Evolutionary conservation across 2,329 filamentous ascomycete genomes (phyloP).

Genomic region (Anthostomella pinea): DNA sequence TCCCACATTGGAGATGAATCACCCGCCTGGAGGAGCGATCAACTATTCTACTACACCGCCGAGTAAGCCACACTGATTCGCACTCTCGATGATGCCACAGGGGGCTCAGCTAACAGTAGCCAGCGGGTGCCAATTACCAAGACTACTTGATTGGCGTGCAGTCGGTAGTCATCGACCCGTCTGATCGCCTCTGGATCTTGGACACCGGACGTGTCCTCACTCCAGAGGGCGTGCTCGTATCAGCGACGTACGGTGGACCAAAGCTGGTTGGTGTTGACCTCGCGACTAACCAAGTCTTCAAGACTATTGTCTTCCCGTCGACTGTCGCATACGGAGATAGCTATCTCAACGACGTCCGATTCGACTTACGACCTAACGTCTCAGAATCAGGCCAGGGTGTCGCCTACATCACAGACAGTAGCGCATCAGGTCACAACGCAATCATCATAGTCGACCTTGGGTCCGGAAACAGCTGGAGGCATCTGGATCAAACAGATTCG

Average conservation of each 20-base stretch:
- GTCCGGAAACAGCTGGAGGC: conserved; percentile 47
- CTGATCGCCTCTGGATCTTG: conserved; percentile 50
- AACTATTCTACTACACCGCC: conserved; percentile 47
- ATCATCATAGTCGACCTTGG: conserved; percentile 49
- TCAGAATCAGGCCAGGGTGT: conserved; percentile 42
- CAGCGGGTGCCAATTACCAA: conserved; percentile 42
- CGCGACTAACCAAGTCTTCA: conserved; percentile 41
- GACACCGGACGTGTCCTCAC: conserved; percentile 44
- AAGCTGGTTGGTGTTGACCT: conserved; percentile 50
- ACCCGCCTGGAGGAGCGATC: conserved; percentile 44
- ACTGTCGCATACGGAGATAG: conserved; percentile 43
- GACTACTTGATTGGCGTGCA: conserved; percentile 50
- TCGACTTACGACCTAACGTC: conserved; percentile 44
- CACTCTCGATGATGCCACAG: no score
- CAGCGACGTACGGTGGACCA: conserved; percentile 44
- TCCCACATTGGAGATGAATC: conserved; percentile 37
- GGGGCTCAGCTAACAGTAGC: conserved; percentile 3
- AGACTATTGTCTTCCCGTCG: conserved; percentile 48
- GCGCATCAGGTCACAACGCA: conserved; percentile 45
- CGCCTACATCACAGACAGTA: conserved; percentile 53
- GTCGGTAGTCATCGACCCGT: conserved; percentile 48
- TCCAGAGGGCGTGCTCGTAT: conserved; percentile 41
- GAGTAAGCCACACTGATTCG: conserved; percentile 16
- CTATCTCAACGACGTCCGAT: conserved; percentile 53
- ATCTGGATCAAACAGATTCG: conserved; percentile 40